Evolutionary conservation across 2,329 filamentous ascomycete species (phyloP).

Genomic region (Lojkania enalia): DNA sequence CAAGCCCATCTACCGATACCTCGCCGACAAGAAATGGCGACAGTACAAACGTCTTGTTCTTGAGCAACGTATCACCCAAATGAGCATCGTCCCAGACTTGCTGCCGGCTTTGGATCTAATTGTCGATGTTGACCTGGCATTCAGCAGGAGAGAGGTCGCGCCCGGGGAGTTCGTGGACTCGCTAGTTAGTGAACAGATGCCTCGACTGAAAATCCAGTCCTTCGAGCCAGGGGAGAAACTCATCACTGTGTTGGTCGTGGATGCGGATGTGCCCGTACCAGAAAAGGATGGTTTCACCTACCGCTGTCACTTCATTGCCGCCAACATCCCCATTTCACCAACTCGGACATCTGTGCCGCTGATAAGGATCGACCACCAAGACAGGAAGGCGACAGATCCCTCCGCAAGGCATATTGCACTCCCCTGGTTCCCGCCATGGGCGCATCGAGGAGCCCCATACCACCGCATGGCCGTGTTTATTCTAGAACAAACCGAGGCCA

Average conservation of each 20-base stretch:
- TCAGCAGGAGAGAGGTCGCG: constrained; percentile 68
- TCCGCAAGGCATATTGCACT: constrained; percentile 63
- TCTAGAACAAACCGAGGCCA: constrained; percentile 72
- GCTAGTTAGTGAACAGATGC: constrained; percentile 69
- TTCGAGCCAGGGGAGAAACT: constrained; percentile 82
- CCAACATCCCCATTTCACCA: constrained; percentile 68
- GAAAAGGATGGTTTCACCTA: constrained; percentile 75
- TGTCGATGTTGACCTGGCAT: constrained; percentile 80
- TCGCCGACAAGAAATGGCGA: constrained; percentile 87
- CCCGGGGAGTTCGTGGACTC: constrained; percentile 81
- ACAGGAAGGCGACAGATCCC: constrained; percentile 52
- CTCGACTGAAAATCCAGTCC: constrained; percentile 78
- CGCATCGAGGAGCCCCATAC: constrained; percentile 88
- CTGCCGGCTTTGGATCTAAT: constrained; percentile 77
- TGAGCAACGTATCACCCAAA: constrained; percentile 81
- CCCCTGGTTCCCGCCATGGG: constrained; percentile 83
- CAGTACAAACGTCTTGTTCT: constrained; percentile 78
- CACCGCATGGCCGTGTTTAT: constrained; percentile 85
- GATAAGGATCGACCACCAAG: constrained; percentile 35
- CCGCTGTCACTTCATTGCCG: constrained; percentile 85
- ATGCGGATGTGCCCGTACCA: constrained; percentile 84
- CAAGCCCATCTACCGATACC: constrained; percentile 92
- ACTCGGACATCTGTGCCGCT: constrained; percentile 45
- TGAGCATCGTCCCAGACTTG: constrained; percentile 86
- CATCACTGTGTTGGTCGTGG: constrained; percentile 81